A percentile compares a stretch with the other conserved stretches of the same genome.
Conservation (phyloP, 2,329 filamentous ascomycete species). For the Parascedosporium putredinis region DNA sequence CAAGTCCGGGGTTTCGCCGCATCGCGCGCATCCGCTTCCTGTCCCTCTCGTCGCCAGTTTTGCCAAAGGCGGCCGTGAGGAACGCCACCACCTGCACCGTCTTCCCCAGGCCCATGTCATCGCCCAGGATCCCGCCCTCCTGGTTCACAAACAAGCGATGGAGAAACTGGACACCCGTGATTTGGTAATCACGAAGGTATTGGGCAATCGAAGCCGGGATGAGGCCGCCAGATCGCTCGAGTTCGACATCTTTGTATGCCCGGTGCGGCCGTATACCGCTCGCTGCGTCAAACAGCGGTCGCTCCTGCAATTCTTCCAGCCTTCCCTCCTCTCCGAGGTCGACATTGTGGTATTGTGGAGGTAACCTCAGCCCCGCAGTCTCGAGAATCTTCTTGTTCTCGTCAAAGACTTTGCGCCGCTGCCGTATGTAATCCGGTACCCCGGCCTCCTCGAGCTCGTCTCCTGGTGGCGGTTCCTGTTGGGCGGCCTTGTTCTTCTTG, state of each 20-base stretch:
- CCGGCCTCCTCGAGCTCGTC: constrained; percentile 40
- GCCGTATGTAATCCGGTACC: constrained; percentile 63
- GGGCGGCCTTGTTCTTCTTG: constrained; percentile 15
- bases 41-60: constrained; percentile 82
- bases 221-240: constrained; percentile 65
- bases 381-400: constrained; percentile 45
- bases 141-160: constrained; percentile 87
- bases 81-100: constrained; percentile 95
- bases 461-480: constrained; percentile 25
- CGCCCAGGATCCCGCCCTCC: constrained; percentile 79
- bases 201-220: constrained; percentile 86
- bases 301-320: constrained; percentile 52
- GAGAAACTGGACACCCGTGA: constrained; percentile 74
- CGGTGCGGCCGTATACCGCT: constrained; percentile 53
- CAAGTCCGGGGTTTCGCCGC: constrained; percentile 52
- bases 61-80: constrained; percentile 82
- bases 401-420: constrained; percentile 62
- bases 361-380: constrained; percentile 61
- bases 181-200: constrained; percentile 85
- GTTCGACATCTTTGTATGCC: constrained; percentile 62
- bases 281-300: constrained; percentile 52
- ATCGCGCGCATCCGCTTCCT: constrained; percentile 80
- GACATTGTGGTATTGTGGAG: constrained; percentile 66
- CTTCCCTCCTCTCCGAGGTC: constrained; percentile 62
- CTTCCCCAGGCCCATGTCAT: constrained; percentile 97